Base-by-base conservation (phyloP, 2,329 filamentous ascomycete species). In the Epichloe festucae region DNA sequence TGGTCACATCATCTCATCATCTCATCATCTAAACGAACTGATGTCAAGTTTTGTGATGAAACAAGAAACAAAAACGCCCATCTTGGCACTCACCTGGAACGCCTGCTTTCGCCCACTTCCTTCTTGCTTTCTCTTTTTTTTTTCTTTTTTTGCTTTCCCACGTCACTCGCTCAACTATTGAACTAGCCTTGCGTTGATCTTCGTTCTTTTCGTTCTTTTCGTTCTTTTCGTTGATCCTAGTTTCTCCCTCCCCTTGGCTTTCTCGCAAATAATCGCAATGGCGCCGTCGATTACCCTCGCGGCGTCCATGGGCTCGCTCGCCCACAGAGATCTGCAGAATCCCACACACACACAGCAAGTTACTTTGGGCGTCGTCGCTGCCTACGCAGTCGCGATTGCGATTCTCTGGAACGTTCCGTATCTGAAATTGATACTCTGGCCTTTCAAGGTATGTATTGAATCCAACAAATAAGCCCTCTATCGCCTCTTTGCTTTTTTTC, bases 401-500 rank as follows among this genome's bases (percentile, higher is more conserved):
- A 72, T 90, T 42, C 71, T 90, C 3, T 90, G 86, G 86, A 89
- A 89, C 67, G 65, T 89, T 1, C 86, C 86, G 1, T 88, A 87
- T 65, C 68, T 90, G n/a, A 75, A 79, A 52, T 84, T 80, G 74
- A 74, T 84, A 1, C 69, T 90, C 38, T 90, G 85, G 85, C 86
- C 86, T 4, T 89, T 90, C 72, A 90, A 90, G 71, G 82, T 85
- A 39, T 35, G 15, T 10, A 23, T 27, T 21, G 27, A 27, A 50
- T 15, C 17, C 31, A 11, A 31, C 31, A 31, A 31, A 31, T 4
- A 31, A 31, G 31, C 27, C 3, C 3, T 41, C n/a, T 36, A 21
- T n/a, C 7, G 8, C 41, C 17, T 31, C 12, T 23, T 42, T 45
- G 5, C 1, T 7, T 1, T 27, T 14, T 5, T 38, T 39, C 10